phyloP scores from a whole-genome alignment of 2,329 filamentous ascomycete species.

The Aspergillus arachidicola region DNA sequence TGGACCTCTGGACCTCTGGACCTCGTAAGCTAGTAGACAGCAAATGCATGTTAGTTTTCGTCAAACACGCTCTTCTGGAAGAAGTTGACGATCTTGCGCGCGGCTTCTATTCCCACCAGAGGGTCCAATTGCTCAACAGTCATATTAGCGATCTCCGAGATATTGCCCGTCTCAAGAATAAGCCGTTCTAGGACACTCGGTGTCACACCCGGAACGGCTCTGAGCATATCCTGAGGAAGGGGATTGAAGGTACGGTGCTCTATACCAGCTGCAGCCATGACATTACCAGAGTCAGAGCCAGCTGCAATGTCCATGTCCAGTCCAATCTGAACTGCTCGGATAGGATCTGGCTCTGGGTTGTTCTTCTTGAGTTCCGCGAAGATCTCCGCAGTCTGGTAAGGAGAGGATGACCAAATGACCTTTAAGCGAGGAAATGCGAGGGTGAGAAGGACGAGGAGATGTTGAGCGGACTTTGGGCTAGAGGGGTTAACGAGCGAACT shows the following conservation, averaged over 20 bases:
- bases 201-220: constrained; percentile 80
- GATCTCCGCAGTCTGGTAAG: constrained; percentile 96
- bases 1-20: background rate
- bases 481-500: constrained; percentile 64
- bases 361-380: constrained; percentile 91
- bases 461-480: constrained; percentile 76
- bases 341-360: constrained; percentile 85
- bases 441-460: constrained; percentile 87
- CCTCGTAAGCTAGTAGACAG: background rate
- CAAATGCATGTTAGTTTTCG: constrained; percentile 15
- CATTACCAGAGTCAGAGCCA: constrained; percentile 45
- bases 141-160: constrained; percentile 86
- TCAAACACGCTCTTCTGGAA: constrained; percentile 70
- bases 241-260: constrained; percentile 73
- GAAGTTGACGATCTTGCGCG: constrained; percentile 75
- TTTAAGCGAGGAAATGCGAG: constrained; percentile 86
- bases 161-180: constrained; percentile 71
- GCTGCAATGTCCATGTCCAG: constrained; percentile 59
- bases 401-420: constrained; percentile 90
- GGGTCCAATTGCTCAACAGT: constrained; percentile 69
- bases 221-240: constrained; percentile 87
- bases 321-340: constrained; percentile 81
- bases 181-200: constrained; percentile 75
- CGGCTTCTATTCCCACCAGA: constrained; percentile 76
- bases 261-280: constrained; percentile 58